Percentiles rank a stretch among this genome's conserved stretches.
phyloP scores from a whole-genome alignment of 2,329 filamentous ascomycete species.

The Ambrosiella cleistominuta region DNA sequence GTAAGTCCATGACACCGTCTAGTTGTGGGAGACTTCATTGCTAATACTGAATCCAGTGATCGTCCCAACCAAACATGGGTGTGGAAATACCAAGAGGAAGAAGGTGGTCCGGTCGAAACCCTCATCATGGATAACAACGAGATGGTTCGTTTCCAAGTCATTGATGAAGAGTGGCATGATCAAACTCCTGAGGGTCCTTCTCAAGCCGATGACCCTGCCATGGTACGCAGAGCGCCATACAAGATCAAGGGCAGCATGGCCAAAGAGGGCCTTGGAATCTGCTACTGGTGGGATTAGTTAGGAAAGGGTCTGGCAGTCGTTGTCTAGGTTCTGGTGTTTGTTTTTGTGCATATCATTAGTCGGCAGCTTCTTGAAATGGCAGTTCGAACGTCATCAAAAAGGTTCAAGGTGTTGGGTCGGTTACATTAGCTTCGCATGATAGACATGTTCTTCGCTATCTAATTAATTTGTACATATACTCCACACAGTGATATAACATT shows the following conservation, averaged over 20 bases:
- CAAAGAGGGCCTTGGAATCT: conserved; percentile 42
- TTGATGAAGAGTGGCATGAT: conserved; percentile 82
- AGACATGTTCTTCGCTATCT: conserved; percentile 8
- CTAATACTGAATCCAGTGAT: conserved; percentile 32
- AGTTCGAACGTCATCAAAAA: neutral
- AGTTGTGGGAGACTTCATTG: conserved; percentile 12
- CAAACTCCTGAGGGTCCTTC: conserved; percentile 55
- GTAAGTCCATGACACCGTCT: conserved; percentile 28
- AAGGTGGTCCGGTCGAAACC: conserved; percentile 24
- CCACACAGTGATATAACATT: neutral
- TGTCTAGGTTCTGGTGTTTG: neutral
- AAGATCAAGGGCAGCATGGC: conserved; percentile 49
- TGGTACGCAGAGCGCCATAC: conserved; percentile 49
- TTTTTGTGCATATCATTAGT: conserved; percentile 1
- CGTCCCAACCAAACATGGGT: conserved; percentile 66
- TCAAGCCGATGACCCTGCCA: conserved; percentile 41
- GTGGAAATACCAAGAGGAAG: conserved; percentile 52
- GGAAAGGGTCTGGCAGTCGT: neutral
- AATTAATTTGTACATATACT: neutral
- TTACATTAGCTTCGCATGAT: conserved; percentile 2
- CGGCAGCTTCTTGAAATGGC: neutral
- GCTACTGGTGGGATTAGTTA: conserved; percentile 41
- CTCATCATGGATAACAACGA: conserved; percentile 86
- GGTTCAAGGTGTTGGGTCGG: neutral
- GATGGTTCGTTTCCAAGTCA: conserved; percentile 68